Conservation (phyloP, 305 asterid genomes). For the Fraxinus angustifolia region DNA sequence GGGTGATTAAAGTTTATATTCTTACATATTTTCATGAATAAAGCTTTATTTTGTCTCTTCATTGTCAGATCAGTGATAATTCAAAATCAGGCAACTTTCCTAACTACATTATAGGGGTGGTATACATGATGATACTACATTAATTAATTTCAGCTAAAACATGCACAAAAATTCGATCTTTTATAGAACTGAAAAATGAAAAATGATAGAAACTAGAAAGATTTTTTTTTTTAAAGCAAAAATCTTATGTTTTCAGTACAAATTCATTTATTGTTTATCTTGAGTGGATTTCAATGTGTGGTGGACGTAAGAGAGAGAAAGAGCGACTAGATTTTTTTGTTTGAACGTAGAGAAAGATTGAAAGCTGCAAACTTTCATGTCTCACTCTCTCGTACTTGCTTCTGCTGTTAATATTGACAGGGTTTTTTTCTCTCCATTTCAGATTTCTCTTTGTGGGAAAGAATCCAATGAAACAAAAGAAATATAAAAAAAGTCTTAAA, state of each 20-base stretch:
- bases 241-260: background rate
- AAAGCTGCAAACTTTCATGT: constrained; percentile 63
- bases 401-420: constrained; percentile 39
- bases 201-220: background rate
- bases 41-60: background rate
- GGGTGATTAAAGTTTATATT: background rate
- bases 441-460: constrained; percentile 54
- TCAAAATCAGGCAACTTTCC: background rate
- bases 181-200: background rate
- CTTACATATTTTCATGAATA: background rate
- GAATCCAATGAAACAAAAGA: constrained; percentile 38
- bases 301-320: constrained; percentile 24
- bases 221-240: background rate
- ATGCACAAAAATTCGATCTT: background rate
- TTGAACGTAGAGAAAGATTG: constrained; percentile 9
- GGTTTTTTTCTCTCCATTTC: constrained; percentile 41
- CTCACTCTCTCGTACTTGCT: constrained; percentile 46
- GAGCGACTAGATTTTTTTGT: background rate
- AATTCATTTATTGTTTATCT: background rate
- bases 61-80: background rate
- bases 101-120: background rate
- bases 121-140: background rate
- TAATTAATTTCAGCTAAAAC: background rate
- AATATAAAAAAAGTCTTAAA: constrained; percentile 6
- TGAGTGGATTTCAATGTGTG: constrained; percentile 9